phyloP scores from a whole-genome alignment of 176 grass and related monocot genomes.

The Tillandsia fasciculata region DNA sequence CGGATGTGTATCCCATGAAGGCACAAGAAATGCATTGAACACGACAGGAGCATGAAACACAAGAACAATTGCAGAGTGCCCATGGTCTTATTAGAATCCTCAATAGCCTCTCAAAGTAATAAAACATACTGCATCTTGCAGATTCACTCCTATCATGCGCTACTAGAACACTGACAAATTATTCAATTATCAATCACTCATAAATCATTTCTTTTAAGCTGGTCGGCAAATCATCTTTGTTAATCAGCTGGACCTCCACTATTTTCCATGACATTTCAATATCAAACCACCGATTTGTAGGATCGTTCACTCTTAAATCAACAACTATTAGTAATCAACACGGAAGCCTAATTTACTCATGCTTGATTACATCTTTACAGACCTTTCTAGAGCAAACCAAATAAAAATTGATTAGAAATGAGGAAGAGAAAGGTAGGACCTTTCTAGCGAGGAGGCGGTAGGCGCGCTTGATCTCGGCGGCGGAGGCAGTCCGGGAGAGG shows the following conservation, averaged over 20 bases:
- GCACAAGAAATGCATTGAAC: no score
- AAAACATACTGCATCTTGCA: neutral
- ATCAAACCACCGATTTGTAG: neutral
- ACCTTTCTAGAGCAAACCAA: neutral
- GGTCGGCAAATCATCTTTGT: neutral
- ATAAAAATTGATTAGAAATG: neutral
- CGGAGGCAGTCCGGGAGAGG: conserved; percentile 12
- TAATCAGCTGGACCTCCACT: neutral
- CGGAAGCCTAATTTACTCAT: neutral
- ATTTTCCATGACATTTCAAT: neutral
- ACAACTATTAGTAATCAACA: neutral
- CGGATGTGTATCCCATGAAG: no score
- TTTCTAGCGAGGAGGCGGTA: conserved; percentile 29
- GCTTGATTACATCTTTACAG: neutral
- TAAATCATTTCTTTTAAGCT: neutral
- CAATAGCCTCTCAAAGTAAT: neutral
- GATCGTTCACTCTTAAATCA: no score
- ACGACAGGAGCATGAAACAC: no score
- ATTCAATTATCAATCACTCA: neutral
- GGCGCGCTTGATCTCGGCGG: conserved; percentile 13
- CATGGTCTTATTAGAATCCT: no score
- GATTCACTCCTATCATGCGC: neutral
- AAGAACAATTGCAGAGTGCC: no score
- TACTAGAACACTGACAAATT: neutral
- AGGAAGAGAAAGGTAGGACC: conserved; percentile 4